Conservation (phyloP, 2,329 filamentous ascomycete genomes). For the Neofusicoccum sp. region DNA sequence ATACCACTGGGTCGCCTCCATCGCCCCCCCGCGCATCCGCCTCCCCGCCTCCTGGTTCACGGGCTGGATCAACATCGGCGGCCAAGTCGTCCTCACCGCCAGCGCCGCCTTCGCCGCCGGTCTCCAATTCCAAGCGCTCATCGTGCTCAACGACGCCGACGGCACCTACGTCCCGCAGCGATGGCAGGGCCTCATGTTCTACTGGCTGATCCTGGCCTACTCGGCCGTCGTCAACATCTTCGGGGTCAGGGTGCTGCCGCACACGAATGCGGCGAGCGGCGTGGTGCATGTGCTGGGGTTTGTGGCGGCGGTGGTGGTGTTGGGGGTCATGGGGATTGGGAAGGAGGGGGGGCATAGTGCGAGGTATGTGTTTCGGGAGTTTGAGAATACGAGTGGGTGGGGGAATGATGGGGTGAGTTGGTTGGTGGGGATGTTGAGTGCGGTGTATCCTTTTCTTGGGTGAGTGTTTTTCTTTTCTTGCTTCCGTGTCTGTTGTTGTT, state of each 20-base stretch:
- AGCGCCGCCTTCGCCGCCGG: constrained; percentile 53
- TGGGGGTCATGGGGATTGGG: constrained; percentile 27
- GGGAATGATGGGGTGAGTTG: constrained; percentile 28
- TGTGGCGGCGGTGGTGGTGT: constrained; percentile 26
- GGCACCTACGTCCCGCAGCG: constrained; percentile 44
- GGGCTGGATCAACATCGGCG: constrained; percentile 51
- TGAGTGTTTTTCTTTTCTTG: not conserved
- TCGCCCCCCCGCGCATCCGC: constrained; percentile 38
- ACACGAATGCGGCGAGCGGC: constrained; percentile 37
- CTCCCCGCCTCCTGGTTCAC: constrained; percentile 43
- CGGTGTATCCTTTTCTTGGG: constrained; percentile 30
- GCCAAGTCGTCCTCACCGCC: constrained; percentile 50
- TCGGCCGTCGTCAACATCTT: constrained; percentile 46
- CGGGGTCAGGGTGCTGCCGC: constrained; percentile 43
- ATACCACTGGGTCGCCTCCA: constrained; percentile 51
- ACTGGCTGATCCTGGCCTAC: constrained; percentile 49
- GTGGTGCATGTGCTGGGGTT: constrained; percentile 24
- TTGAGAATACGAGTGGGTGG: constrained; percentile 30
- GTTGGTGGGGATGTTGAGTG: constrained; percentile 31
- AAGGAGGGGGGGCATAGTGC: constrained; percentile 25
- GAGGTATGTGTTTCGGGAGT: constrained; percentile 28
- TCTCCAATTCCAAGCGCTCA: constrained; percentile 48
- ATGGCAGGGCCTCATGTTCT: constrained; percentile 53
- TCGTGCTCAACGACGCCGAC: constrained; percentile 43
- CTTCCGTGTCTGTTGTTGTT: too few species aligned